phyloP scores from a whole-genome alignment of 1,284 basidiomycete species.

The Fistulina hepatica region DNA sequence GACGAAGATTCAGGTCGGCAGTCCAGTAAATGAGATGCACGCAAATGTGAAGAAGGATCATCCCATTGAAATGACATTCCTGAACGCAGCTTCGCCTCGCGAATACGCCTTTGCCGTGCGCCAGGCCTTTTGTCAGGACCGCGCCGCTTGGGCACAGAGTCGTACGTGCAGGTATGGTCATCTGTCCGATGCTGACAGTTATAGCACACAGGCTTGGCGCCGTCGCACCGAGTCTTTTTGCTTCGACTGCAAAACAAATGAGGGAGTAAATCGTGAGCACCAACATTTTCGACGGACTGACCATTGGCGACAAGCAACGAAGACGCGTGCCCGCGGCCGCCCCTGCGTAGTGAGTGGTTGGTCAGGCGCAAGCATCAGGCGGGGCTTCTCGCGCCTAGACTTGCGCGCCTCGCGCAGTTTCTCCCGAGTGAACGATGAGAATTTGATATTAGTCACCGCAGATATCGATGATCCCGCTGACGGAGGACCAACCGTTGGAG shows the following conservation, averaged over 20 bases:
- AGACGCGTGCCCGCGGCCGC: conserved; percentile 60
- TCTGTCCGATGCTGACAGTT: conserved; percentile 49
- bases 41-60: too few relatives aligned
- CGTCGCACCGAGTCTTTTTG: conserved; percentile 73
- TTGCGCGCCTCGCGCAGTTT: too few relatives aligned
- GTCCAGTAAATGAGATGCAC: too few relatives aligned
- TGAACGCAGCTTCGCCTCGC: too few relatives aligned
- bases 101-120: conserved; percentile 53
- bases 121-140: conserved; percentile 69
- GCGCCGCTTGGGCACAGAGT: conserved; percentile 57
- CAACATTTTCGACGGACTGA: conserved; percentile 23
- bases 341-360: conserved; percentile 71
- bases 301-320: conserved; percentile 69
- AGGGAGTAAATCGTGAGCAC: conserved; percentile 7
- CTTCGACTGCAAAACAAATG: conserved; percentile 39
- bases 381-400: conserved; percentile 46
- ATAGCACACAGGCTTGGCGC: conserved; percentile 61
- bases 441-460: too few relatives aligned
- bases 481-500: too few relatives aligned
- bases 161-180: conserved; percentile 44
- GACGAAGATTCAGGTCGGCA: too few relatives aligned
- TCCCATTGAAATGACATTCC: too few relatives aligned
- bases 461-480: too few relatives aligned
- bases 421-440: too few relatives aligned
- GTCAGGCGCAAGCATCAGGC: conserved; percentile 52